phyloP scores from a whole-genome alignment of 129 eudicot species.

The Flaveria linearis region DNA sequence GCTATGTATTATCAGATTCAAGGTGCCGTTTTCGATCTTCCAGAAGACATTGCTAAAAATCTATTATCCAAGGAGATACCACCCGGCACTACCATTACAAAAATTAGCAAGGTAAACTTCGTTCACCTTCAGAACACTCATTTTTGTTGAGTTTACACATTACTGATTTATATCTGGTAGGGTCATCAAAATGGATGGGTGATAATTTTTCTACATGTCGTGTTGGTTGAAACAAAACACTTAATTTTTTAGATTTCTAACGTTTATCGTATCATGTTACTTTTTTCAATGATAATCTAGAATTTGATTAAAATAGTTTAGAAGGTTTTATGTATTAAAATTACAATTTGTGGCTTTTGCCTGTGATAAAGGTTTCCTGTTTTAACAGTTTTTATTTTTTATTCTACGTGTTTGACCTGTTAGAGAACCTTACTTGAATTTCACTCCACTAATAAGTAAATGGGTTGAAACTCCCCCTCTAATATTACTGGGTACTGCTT shows the following conservation, averaged over 20 bases:
- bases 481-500: constrained; percentile 4
- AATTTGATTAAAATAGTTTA: neutral
- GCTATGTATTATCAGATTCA: constrained; percentile 49
- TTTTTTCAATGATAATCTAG: neutral
- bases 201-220: neutral
- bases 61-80: constrained; percentile 71
- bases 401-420: neutral
- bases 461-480: neutral
- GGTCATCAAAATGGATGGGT: neutral
- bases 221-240: neutral
- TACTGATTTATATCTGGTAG: neutral
- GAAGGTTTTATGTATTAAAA: neutral
- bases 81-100: constrained; percentile 76
- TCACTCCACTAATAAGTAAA: neutral
- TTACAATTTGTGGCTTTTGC: neutral
- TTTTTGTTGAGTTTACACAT: neutral
- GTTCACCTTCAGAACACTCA: neutral
- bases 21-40: constrained; percentile 94
- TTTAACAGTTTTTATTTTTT: neutral
- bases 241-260: neutral
- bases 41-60: constrained; percentile 86
- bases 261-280: neutral
- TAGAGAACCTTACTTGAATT: no score
- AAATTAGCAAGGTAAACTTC: constrained; percentile 60
- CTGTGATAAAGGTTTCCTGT: neutral